Evolutionary conservation across 2,329 filamentous ascomycete genomes (phyloP).

Genomic region (Fusarium hainanense): DNA sequence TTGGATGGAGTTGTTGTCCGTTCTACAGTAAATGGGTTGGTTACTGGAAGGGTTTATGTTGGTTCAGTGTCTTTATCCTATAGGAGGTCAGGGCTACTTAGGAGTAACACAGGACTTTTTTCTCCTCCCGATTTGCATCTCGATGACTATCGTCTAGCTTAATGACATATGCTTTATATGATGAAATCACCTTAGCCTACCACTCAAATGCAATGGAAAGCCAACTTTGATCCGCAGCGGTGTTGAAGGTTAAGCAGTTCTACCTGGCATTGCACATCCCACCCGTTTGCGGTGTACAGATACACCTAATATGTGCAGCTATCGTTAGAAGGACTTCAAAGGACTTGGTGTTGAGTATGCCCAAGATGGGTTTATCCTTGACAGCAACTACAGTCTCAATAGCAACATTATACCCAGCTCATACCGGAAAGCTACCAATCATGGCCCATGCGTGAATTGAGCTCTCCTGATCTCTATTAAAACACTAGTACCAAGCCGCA

Average conservation of each 20-base stretch:
- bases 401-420: not conserved
- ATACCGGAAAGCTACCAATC: not conserved
- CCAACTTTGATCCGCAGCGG: too few species aligned
- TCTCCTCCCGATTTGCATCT: not conserved
- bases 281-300: too few species aligned
- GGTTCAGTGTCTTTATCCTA: not conserved
- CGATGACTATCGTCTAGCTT: not conserved
- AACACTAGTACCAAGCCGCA: constrained; percentile 43
- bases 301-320: too few species aligned
- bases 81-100: not conserved
- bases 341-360: too few species aligned
- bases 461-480: not conserved
- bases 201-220: too few species aligned
- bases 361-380: not conserved
- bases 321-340: too few species aligned
- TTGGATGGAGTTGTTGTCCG: constrained; percentile 24
- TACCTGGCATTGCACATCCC: not conserved
- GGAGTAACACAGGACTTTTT: not conserved
- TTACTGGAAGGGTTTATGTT: constrained; percentile 2
- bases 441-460: constrained; percentile 23
- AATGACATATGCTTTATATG: not conserved
- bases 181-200: not conserved
- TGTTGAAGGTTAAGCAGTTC: too few species aligned
- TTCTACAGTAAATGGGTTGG: constrained; percentile 6
- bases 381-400: too few species aligned